phyloP scores from a whole-genome alignment of 1,139 yeast genomes.

The Blastobotrys capitulatus region DNA sequence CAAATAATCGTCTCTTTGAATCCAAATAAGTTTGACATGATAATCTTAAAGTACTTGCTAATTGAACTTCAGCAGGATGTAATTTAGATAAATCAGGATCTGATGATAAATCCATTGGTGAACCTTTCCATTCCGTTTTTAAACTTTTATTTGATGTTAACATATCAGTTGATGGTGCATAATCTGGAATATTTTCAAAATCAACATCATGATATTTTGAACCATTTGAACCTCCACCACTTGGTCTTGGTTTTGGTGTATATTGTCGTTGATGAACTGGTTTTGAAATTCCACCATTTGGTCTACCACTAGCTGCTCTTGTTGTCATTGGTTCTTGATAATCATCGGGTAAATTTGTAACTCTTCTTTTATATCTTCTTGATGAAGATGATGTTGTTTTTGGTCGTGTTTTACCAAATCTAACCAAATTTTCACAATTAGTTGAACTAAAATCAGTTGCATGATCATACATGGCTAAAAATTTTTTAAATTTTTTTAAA shows the following conservation, averaged over 20 bases:
- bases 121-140: slow-evolving; percentile 96
- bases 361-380: not conserved
- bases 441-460: slow-evolving; percentile 30
- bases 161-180: slow-evolving; percentile 60
- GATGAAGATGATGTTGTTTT: too few species aligned
- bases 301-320: slow-evolving; percentile 6
- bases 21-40: slow-evolving; percentile 87
- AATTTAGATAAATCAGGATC: slow-evolving; percentile 70
- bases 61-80: slow-evolving; percentile 86
- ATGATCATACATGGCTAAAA: slow-evolving; percentile 27
- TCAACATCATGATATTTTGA: slow-evolving; percentile 37
- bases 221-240: slow-evolving; percentile 10
- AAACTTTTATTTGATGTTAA: slow-evolving; percentile 63
- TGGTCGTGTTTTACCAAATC: too few species aligned
- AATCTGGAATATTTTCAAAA: slow-evolving; percentile 50
- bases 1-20: slow-evolving; percentile 83
- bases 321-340: slow-evolving; percentile 8
- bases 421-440: slow-evolving; percentile 17
- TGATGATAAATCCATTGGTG: slow-evolving; percentile 79
- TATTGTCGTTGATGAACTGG: slow-evolving; percentile 10
- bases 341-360: slow-evolving; percentile 3
- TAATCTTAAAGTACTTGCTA: slow-evolving; percentile 83
- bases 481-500: slow-evolving; percentile 27
- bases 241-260: slow-evolving; percentile 15
- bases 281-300: not conserved